Base-by-base conservation (phyloP, 768 basidiomycete genomes). In the Kwoniella newhampshirensis region DNA sequence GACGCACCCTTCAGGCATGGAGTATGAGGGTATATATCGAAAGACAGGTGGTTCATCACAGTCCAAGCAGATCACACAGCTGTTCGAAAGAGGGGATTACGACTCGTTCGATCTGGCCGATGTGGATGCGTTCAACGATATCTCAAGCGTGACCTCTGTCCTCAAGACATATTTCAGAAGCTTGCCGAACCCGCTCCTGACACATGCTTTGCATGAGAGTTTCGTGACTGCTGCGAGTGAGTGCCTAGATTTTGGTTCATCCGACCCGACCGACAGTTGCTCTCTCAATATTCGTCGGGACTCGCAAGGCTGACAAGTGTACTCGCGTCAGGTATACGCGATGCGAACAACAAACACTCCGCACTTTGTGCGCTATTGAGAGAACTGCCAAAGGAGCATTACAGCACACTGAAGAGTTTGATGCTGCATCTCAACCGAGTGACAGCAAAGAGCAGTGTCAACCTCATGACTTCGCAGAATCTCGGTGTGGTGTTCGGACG, bases 401-500 rank as follows among this genome's bases (percentile, higher is more conserved):
- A 89, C 75, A 82, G 86, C 70, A 97, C 94, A 0, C 78, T 96
- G 28, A 82, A 85, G 43, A 75, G 80, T 51, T 81, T 99, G 21
- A 87, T 97, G 85, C 77, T 91, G 18, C 96, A 99, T 78, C 79
- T 99, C 21, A 80, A 93, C 72, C 81, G 82, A 50, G 82, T 98
- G 27, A 84, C 84, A 65, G 80, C 85, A 56, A 81, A 81, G 30
- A 82, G 82, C 52, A 84, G 86, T 39, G 80, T 78, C 45, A 99
- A 99, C 77, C 81, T 91, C 50, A 99, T 99, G 96, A 90, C 85
- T 47, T 87, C 91, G 2, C 83, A 92, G 62, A 99, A 98, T 70
- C 79, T 99, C 20, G 96, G 96, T 5, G 92, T 98, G 27, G 93
- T 99, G 39, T 97, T 98, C 77, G 96, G 96, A 66, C 96, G 94